Evolutionary conservation across 176 grass and related monocot species (phyloP), one percentile per base, ranked within the genome.

Genomic region (Musa itinerans): DNA sequence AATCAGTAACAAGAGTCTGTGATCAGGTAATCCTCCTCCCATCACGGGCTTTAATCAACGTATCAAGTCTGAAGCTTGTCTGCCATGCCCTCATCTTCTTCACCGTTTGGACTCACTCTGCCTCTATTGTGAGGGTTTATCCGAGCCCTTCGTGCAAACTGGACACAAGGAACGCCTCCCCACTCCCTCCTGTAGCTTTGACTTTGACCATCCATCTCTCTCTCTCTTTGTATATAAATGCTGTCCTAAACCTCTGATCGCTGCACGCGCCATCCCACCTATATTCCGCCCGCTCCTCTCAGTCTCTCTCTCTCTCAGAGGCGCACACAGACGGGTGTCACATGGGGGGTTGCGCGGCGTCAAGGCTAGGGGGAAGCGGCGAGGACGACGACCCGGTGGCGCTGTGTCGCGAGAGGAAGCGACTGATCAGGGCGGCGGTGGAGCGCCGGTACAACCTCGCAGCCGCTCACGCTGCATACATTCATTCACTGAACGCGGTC

Each of bases 291-390:
- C 1, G n/a, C 21, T 64, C 0, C 8, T 64, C 62, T 23, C 2
- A 12, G 21, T 3, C 1, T n/a, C 17, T 10, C 20, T 20, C 59
- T 20, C 17, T 63, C 17, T 24, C 61, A 2, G 34, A 43, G 34
- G 34, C 34, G 34, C 34, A 0, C 14, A 0, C 1, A 2, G 22
- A 10, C 9, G 1, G 22, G 2, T 21, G 6, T 14, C 11, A 17
- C 48, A 98, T 98, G 94, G 94, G 94, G 29, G 90, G 89, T 84
- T 98, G 94, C 86, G 90, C 94, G 76, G 88, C 88, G 88, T 89
- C 88, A 75, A 87, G 88, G 82, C 80, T 93, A 27, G 88, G 84
- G 2, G 75, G 77, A 23, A 84, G 72, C 20, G 79, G 76, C 2
- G 84, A 83, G 17, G 78, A 79, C 15, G 94, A 84, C 20, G 95